Conservation (phyloP, 106 monocot genomes). For the Allium sativum region DNA sequence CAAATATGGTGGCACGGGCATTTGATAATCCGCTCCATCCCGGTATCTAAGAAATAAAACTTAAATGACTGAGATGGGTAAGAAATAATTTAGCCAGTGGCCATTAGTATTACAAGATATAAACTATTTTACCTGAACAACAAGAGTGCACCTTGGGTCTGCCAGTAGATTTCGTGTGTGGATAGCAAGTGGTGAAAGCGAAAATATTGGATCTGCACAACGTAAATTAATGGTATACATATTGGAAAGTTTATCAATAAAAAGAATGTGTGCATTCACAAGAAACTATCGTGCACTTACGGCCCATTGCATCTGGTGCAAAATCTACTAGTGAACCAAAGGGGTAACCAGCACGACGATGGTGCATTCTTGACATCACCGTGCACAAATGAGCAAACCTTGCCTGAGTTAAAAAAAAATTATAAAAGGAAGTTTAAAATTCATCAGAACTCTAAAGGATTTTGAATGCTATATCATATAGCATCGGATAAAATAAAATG, state of each 20-base stretch:
- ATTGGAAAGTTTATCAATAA: not conserved
- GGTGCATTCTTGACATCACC: constrained; percentile 93
- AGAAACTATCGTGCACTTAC: constrained; percentile 33
- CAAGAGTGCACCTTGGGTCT: constrained; percentile 92
- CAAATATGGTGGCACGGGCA: constrained; percentile 95
- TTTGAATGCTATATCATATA: no score
- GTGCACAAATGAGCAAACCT: constrained; percentile 94
- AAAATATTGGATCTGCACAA: constrained; percentile 89
- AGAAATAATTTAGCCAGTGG: no score
- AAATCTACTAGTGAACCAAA: constrained; percentile 98
- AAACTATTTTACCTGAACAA: constrained; percentile 62
- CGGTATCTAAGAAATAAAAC: constrained; percentile 46
- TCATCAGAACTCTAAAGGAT: no score
- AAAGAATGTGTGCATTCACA: not conserved
- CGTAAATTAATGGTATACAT: not conserved
- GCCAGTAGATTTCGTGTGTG: constrained; percentile 90
- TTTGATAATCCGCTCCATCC: constrained; percentile 99
- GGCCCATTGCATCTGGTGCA: constrained; percentile 77
- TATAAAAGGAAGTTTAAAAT: no score
- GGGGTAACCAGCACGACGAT: constrained; percentile 81
- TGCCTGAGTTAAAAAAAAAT: constrained; percentile 27
- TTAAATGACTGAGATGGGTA: not conserved
- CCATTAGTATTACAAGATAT: not conserved
- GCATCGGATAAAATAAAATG: no score
- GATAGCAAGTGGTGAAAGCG: constrained; percentile 88